Evolutionary conservation across 2,329 filamentous ascomycete species (phyloP).

Genomic region (Apiospora arundinis): DNA sequence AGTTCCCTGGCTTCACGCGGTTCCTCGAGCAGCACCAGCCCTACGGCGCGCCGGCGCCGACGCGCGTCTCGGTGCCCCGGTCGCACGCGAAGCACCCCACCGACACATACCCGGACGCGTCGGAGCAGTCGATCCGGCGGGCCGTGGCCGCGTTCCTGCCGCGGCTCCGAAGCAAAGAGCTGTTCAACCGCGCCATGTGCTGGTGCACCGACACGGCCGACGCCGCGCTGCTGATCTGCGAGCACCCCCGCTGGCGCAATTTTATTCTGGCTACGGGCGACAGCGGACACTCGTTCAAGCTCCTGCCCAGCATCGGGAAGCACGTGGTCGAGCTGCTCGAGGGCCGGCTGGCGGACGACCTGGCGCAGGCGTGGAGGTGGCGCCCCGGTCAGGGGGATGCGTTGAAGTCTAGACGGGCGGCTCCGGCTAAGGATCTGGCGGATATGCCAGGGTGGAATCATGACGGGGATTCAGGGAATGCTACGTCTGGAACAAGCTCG

Average conservation of each 20-base stretch:
- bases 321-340: slow-evolving; percentile 54
- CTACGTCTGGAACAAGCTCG: not conserved
- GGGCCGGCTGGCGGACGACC: slow-evolving; percentile 44
- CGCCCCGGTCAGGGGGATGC: slow-evolving; percentile 50
- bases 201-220: slow-evolving; percentile 46
- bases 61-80: slow-evolving; percentile 42
- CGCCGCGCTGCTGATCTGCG: slow-evolving; percentile 42
- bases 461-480: slow-evolving; percentile 20
- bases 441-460: slow-evolving; percentile 53
- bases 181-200: slow-evolving; percentile 42
- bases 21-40: slow-evolving; percentile 42
- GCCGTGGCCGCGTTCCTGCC: slow-evolving; percentile 41
- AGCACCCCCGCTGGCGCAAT: slow-evolving; percentile 49
- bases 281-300: slow-evolving; percentile 54
- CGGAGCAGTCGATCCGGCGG: slow-evolving; percentile 38
- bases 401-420: slow-evolving; percentile 47
- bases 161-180: slow-evolving; percentile 35
- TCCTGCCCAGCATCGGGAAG: slow-evolving; percentile 52
- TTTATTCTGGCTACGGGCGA: slow-evolving; percentile 54
- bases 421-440: slow-evolving; percentile 49
- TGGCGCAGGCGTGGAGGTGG: slow-evolving; percentile 51
- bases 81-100: slow-evolving; percentile 45
- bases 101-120: slow-evolving; percentile 44
- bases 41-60: slow-evolving; percentile 37
- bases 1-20: slow-evolving; percentile 47